Evolutionary conservation across 2,329 filamentous ascomycete genomes (phyloP).

Genomic region (Pseudogymnoascus sp.): DNA sequence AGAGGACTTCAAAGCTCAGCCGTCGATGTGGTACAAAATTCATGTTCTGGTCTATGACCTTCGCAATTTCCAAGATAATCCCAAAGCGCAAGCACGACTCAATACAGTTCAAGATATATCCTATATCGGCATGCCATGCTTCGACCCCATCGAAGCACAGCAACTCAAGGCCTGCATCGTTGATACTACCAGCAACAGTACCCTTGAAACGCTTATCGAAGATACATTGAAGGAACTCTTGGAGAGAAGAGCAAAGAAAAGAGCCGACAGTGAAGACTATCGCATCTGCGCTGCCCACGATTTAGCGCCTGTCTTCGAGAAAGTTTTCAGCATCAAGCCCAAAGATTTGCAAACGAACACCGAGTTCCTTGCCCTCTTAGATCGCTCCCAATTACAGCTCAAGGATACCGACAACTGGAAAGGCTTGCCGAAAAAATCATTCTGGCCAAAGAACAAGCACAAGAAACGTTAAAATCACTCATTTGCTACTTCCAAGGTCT

Average conservation of each 20-base stretch:
- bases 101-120: conserved; percentile 14
- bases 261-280: conserved; percentile 26
- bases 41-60: conserved; percentile 17
- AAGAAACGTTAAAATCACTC: not conserved
- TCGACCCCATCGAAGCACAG: conserved; percentile 10
- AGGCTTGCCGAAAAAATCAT: conserved; percentile 11
- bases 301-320: conserved; percentile 17
- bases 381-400: conserved; percentile 3
- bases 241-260: conserved; percentile 26
- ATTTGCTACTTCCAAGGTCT: not conserved
- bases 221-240: conserved; percentile 21
- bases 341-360: conserved; percentile 25
- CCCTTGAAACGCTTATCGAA: conserved; percentile 19
- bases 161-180: conserved; percentile 12
- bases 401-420: conserved; percentile 13
- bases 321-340: conserved; percentile 23
- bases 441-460: conserved; percentile 9
- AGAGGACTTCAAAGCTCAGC: not conserved
- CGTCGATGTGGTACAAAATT: conserved; percentile 15
- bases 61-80: conserved; percentile 13
- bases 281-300: conserved; percentile 31
- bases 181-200: conserved; percentile 13
- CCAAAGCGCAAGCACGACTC: conserved; percentile 12
- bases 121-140: conserved; percentile 15
- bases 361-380: conserved; percentile 15